Evolutionary conservation across 345 rosid species (phyloP).

Genomic region (Euphorbia tirucalli): DNA sequence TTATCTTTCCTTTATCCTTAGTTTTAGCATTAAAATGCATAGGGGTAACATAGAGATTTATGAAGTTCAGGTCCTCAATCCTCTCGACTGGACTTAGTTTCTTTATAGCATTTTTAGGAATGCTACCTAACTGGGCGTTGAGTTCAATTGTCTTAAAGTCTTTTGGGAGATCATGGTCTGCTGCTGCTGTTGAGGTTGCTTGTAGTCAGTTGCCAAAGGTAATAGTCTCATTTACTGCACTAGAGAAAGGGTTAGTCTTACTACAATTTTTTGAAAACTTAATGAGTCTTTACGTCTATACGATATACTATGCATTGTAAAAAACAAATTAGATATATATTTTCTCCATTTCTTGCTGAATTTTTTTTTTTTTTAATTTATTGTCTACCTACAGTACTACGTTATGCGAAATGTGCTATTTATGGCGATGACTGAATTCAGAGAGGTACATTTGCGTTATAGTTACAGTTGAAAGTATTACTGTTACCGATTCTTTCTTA

Average conservation of each 20-base stretch:
- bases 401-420: slow-evolving; percentile 60
- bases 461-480: not conserved
- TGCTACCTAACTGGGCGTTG: slow-evolving; percentile 49
- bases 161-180: slow-evolving; percentile 70
- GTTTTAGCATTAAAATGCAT: not conserved
- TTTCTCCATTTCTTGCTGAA: not conserved
- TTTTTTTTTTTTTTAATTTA: not conserved
- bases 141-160: slow-evolving; percentile 41
- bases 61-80: slow-evolving; percentile 57
- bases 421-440: slow-evolving; percentile 73
- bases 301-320: not conserved
- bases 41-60: slow-evolving; percentile 10
- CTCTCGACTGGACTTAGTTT: slow-evolving; percentile 47
- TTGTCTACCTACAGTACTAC: slow-evolving; percentile 55
- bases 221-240: not conserved
- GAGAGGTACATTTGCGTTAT: slow-evolving; percentile 47
- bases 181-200: slow-evolving; percentile 56
- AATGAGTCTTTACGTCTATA: not conserved
- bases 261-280: too few species aligned
- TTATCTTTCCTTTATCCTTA: not conserved
- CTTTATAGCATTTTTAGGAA: slow-evolving; percentile 43
- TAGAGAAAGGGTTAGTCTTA: not conserved
- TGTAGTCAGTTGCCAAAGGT: slow-evolving; percentile 73
- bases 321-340: not conserved
- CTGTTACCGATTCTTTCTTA: not conserved